Base-by-base conservation (phyloP, 352 stramenopile genomes). In the Pythium volutum region DNA sequence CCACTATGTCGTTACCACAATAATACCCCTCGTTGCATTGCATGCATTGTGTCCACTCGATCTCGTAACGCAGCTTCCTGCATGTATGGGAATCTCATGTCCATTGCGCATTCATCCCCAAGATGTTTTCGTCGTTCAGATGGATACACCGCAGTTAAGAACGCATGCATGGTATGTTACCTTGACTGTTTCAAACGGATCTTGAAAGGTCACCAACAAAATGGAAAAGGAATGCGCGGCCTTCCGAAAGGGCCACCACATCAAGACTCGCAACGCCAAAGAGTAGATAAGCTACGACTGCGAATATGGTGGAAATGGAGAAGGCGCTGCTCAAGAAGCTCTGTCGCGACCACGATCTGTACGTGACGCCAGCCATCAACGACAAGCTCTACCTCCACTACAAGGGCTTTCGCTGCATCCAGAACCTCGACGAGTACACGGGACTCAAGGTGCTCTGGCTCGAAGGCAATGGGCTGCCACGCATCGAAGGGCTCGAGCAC, bases 361-460 rank as follows among this genome's bases (percentile, higher is more conserved):
- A 98, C 67, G 73, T 87, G 48, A 98, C 92, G 39, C 87, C 96
- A 25, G 58, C 73, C 63, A 87, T 98, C 66, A 98, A 98, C 71
- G 93, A 98, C 71, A 97, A 96, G 59, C 78, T 98, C 34, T 98
- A 98, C 64, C 73, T 98, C 27, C 95, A 98, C 71, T 98, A 98
- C 78, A 97, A 98, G 66, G 95, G 95, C 34, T 98, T 98, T 59
- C 76, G 76, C 22, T 65, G 77, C 38, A 97, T 98, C 66, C 68
- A 96, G 47, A 98, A 98, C 60, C 75, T 98, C 42, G 93, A 98
- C 18, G 86, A 96, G 62, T 98, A 98, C 84, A 98, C 87, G 15
- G 89, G 88, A 1, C 72, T 98, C 25, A 97, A 96, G 62, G 91
- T 96, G 25, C 73, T 98, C 23, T 98, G 91, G 93, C 81, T 98